Evolutionary conservation across 2,329 filamentous ascomycete species (phyloP).

Genomic region (Hymenoscyphus infarciens): DNA sequence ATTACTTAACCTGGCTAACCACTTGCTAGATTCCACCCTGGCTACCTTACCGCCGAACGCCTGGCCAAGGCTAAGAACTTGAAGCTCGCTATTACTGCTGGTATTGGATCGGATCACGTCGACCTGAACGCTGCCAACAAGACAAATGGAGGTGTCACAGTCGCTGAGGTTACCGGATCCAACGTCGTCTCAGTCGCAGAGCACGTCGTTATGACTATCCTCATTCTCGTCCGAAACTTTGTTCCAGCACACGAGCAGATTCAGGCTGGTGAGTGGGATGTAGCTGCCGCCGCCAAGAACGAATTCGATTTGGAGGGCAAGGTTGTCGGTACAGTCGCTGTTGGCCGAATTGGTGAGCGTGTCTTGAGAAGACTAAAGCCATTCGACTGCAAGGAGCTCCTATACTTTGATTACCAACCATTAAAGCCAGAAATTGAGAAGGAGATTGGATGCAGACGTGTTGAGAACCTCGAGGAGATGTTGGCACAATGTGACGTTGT

Average conservation of each 20-base stretch:
- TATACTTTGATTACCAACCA: constrained; percentile 99
- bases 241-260: constrained; percentile 96
- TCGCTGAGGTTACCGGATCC: constrained; percentile 95
- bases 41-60: constrained; percentile 94
- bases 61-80: constrained; percentile 98
- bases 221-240: constrained; percentile 94
- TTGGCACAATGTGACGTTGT: constrained; percentile 91
- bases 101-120: constrained; percentile 97
- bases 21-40: constrained; percentile 79
- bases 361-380: constrained; percentile 92
- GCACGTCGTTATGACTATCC: constrained; percentile 99
- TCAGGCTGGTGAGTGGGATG: constrained; percentile 85
- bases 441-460: constrained; percentile 91
- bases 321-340: constrained; percentile 94
- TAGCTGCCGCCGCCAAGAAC: constrained; percentile 94
- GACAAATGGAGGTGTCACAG: constrained; percentile 96
- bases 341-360: constrained; percentile 97
- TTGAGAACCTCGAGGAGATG: constrained; percentile 89
- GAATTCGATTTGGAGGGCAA: constrained; percentile 97
- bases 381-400: constrained; percentile 98
- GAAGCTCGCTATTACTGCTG: constrained; percentile 93
- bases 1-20: background rate
- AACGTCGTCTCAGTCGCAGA: constrained; percentile 98
- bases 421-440: constrained; percentile 79
- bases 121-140: constrained; percentile 90